phyloP scores from a whole-genome alignment of 2,329 filamentous ascomycete species.

The Aurifilum marmelostoma region DNA sequence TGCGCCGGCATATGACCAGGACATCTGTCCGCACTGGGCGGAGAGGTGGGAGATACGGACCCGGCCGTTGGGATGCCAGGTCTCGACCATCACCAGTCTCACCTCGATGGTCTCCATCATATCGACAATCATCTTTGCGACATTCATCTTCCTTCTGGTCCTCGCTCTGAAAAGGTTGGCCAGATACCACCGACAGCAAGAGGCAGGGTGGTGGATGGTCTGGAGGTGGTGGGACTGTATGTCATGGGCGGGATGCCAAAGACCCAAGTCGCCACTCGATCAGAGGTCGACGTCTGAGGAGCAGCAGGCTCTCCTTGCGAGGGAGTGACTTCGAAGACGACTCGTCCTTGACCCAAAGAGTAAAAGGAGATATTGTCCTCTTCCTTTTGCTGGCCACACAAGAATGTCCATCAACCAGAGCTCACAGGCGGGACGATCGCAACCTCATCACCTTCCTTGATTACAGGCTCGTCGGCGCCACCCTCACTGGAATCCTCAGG shows the following conservation, averaged over 20 bases:
- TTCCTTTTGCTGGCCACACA: background rate
- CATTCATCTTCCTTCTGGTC: slow-evolving; percentile 33
- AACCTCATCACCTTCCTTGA: slow-evolving; percentile 78
- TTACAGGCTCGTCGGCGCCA: slow-evolving; percentile 49
- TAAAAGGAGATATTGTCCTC: background rate
- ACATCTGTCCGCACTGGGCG: slow-evolving; percentile 56
- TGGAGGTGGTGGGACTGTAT: slow-evolving; percentile 27
- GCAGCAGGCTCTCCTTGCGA: slow-evolving; percentile 32
- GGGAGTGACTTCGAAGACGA: slow-evolving; percentile 9
- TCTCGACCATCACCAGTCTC: slow-evolving; percentile 47
- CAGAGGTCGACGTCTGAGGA: slow-evolving; percentile 22
- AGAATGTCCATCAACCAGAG: slow-evolving; percentile 65
- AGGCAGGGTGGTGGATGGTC: slow-evolving; percentile 32
- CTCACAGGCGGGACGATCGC: slow-evolving; percentile 88
- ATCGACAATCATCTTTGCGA: slow-evolving; percentile 37
- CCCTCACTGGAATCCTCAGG: slow-evolving; percentile 49
- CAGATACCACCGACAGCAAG: slow-evolving; percentile 24
- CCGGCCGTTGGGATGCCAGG: slow-evolving; percentile 44
- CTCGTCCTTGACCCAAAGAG: background rate
- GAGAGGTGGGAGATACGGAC: slow-evolving; percentile 50
- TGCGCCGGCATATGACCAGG: slow-evolving; percentile 53
- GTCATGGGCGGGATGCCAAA: background rate
- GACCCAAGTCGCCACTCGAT: background rate
- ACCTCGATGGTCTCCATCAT: slow-evolving; percentile 41
- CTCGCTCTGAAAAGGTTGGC: slow-evolving; percentile 26